A percentile compares a stretch with the other conserved stretches of the same genome.
Evolutionary conservation across 2,329 filamentous ascomycete genomes (phyloP).

Genomic region (Colletotrichum filicis): DNA sequence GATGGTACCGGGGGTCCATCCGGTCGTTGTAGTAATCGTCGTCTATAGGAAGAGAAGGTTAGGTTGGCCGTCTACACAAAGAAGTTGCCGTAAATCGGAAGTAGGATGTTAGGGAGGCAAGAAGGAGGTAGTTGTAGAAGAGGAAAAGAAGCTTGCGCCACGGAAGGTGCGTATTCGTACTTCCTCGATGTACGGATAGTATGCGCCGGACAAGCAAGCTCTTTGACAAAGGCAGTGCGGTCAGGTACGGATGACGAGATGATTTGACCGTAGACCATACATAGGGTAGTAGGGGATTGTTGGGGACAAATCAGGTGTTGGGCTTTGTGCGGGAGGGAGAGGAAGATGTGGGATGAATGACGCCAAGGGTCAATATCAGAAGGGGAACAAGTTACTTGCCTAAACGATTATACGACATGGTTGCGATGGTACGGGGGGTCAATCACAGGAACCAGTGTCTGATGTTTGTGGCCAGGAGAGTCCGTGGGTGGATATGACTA

Average conservation of each 20-base stretch:
- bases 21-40: constrained; percentile 70
- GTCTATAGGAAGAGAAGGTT: constrained; percentile 51
- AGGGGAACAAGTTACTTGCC: constrained; percentile 61
- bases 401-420: constrained; percentile 81
- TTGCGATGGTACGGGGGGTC: constrained; percentile 37
- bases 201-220: constrained; percentile 6
- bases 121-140: constrained; percentile 16
- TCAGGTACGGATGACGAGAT: constrained; percentile 5
- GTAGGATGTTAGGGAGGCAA: constrained; percentile 10
- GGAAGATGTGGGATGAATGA: constrained; percentile 34
- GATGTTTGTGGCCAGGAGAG: constrained; percentile 35
- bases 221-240: constrained; percentile 28
- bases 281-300: background rate
- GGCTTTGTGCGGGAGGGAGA: constrained; percentile 23
- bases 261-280: background rate
- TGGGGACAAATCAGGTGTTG: constrained; percentile 18
- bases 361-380: constrained; percentile 34
- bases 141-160: constrained; percentile 26
- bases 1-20: constrained; percentile 67
- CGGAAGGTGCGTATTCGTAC: constrained; percentile 21
- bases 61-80: constrained; percentile 16
- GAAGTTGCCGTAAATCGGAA: background rate
- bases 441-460: constrained; percentile 35
- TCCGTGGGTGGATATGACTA: constrained; percentile 30
- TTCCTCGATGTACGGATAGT: background rate